phyloP scores from a whole-genome alignment of 768 basidiomycete species.

The Xerocomus brunneocitrinus region DNA sequence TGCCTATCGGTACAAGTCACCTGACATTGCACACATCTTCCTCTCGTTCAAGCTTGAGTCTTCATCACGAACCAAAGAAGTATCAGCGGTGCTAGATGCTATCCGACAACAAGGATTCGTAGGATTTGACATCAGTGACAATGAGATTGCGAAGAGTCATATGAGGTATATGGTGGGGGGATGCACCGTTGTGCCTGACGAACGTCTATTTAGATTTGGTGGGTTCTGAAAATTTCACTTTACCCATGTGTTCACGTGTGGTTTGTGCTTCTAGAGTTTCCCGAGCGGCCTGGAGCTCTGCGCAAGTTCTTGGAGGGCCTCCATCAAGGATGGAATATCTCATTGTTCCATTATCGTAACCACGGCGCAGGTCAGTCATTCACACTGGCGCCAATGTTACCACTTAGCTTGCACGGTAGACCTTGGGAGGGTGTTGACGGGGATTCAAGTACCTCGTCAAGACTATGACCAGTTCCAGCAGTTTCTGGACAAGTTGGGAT shows the following conservation, averaged over 20 bases:
- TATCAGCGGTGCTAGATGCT: conserved; percentile 54
- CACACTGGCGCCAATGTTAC: background rate
- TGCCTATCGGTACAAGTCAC: conserved; percentile 81
- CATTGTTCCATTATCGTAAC: conserved; percentile 96
- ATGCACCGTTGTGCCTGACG: conserved; percentile 66
- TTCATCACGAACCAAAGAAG: conserved; percentile 51
- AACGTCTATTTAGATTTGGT: conserved; percentile 94
- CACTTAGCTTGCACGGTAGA: conserved; percentile 44
- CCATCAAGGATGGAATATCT: conserved; percentile 87
- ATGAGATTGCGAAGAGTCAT: conserved; percentile 95
- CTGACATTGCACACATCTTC: conserved; percentile 77
- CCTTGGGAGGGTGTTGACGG: conserved; percentile 88
- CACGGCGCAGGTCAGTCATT: conserved; percentile 81
- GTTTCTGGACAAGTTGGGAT: conserved; percentile 77
- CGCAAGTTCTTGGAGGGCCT: conserved; percentile 85
- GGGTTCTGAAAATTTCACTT: conserved; percentile 26
- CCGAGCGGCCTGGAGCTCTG: conserved; percentile 88
- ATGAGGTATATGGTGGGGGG: conserved; percentile 95
- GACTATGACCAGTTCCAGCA: conserved; percentile 65
- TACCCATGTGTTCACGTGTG: background rate
- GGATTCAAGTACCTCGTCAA: conserved; percentile 79
- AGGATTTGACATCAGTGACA: conserved; percentile 85
- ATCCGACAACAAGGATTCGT: conserved; percentile 72
- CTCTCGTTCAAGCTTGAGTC: conserved; percentile 82
- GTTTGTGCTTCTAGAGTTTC: conserved; percentile 64